Percentiles rank a stretch among this genome's conserved stretches.
phyloP scores from a whole-genome alignment of 2,329 filamentous ascomycete species.

The Hypoxylon sp. region DNA sequence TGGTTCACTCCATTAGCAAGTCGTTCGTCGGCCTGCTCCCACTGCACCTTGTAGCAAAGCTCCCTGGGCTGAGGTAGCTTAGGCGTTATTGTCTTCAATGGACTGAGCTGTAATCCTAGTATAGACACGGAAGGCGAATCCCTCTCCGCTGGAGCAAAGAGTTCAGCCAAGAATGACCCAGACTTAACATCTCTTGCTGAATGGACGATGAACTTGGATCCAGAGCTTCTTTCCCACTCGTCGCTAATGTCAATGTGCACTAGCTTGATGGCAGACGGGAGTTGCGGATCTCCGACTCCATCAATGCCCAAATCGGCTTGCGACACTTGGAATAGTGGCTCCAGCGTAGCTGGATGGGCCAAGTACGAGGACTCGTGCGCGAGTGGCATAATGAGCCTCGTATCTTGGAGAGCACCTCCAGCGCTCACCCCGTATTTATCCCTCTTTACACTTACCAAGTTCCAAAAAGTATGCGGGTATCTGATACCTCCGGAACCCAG shows the following conservation, averaged over 20 bases:
- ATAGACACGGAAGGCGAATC: constrained; percentile 41
- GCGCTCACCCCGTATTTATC: constrained; percentile 36
- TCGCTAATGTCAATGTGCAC: constrained; percentile 37
- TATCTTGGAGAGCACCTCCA: constrained; percentile 54
- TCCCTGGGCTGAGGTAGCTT: constrained; percentile 51
- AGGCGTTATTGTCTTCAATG: constrained; percentile 43
- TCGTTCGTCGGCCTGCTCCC: constrained; percentile 42
- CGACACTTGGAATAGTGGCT: constrained; percentile 53
- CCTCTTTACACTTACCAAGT: constrained; percentile 43
- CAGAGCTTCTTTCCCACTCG: constrained; percentile 32
- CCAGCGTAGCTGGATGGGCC: constrained; percentile 57
- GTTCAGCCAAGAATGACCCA: constrained; percentile 34
- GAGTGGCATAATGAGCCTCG: constrained; percentile 55
- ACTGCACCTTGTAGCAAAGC: constrained; percentile 45
- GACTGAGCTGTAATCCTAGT: constrained; percentile 37
- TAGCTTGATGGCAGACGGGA: constrained; percentile 42
- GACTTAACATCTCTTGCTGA: constrained; percentile 33
- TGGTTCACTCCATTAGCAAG: constrained; percentile 38
- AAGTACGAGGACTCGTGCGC: constrained; percentile 54
- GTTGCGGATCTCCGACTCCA: constrained; percentile 25
- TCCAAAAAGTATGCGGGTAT: constrained; percentile 45
- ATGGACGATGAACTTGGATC: constrained; percentile 40
- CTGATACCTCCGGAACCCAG: constrained; percentile 34
- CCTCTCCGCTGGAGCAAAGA: constrained; percentile 38
- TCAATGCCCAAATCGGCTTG: constrained; percentile 51